Evolutionary conservation across 1,139 yeast species (phyloP).

Genomic region (Geotrichum bryndzae): DNA sequence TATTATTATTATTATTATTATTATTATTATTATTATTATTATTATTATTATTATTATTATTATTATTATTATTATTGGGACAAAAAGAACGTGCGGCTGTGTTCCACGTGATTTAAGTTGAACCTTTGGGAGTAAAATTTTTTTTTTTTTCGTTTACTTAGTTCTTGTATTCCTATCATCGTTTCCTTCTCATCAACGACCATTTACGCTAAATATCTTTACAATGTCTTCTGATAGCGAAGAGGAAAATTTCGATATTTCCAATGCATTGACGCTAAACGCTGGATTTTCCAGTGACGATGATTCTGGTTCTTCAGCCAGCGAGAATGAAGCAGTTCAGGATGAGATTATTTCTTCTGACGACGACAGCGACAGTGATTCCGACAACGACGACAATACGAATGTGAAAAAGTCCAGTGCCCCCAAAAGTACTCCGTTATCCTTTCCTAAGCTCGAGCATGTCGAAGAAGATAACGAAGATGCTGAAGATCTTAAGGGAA

Average conservation of each 20-base stretch:
- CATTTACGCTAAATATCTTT: neutral
- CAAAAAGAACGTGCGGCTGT: conserved; percentile 1
- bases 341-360: conserved; percentile 54
- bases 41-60: no score
- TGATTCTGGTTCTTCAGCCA: conserved; percentile 34
- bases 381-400: conserved; percentile 26
- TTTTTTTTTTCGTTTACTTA: neutral
- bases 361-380: conserved; percentile 29
- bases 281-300: conserved; percentile 44
- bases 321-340: conserved; percentile 43
- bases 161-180: no score
- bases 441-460: conserved; percentile 63
- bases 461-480: conserved; percentile 55
- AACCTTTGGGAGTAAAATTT: neutral
- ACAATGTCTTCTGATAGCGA: conserved; percentile 39
- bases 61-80: no score
- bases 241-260: conserved; percentile 58
- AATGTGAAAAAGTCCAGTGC: conserved; percentile 20
- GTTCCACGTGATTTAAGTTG: conserved; percentile 2
- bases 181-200: no score
- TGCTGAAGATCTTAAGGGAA: conserved; percentile 42
- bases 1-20: no score
- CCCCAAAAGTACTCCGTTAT: neutral
- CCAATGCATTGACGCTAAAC: conserved; percentile 42
- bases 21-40: no score